These are phyloP conservation scores for Malassezia furfur DNA, from an alignment of 1,284 basidiomycete species.

Conservation along the genomic window DNA sequence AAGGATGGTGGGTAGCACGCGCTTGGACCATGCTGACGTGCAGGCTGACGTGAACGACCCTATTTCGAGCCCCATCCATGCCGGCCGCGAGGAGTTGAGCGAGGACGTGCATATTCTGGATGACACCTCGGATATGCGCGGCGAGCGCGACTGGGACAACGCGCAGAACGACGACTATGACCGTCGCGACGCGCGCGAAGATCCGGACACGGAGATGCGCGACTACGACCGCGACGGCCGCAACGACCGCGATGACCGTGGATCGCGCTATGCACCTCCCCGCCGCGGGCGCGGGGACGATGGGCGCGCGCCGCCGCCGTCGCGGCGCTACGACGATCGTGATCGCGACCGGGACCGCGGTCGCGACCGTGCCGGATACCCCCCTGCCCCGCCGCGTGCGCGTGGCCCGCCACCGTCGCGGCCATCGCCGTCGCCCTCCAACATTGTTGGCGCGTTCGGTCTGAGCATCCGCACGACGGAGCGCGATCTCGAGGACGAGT, in stretches of 20 bases:
- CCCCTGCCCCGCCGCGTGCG: not conserved
- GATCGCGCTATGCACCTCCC: not conserved
- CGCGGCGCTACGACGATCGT: not conserved
- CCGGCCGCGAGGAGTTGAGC: slow-evolving; percentile 8
- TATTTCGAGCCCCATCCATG: slow-evolving; percentile 4
- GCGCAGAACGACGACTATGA: slow-evolving; percentile 17
- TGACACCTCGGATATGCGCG: not conserved
- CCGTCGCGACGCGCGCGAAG: slow-evolving; percentile 16
- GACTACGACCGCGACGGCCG: slow-evolving; percentile 20
- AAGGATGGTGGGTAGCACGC: slow-evolving; percentile 7
- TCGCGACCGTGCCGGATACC: not conserved
- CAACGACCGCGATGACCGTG: not conserved
- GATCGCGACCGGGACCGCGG: slow-evolving; percentile 3
- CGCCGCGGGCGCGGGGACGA: not conserved
- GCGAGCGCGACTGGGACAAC: slow-evolving; percentile 15
- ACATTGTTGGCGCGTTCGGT: slow-evolving; percentile 89
- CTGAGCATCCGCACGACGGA: slow-evolving; percentile 88
- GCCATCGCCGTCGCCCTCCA: slow-evolving; percentile 60
- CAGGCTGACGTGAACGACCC: slow-evolving; percentile 9
- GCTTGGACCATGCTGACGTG: slow-evolving; percentile 3
- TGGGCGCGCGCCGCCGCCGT: not conserved
- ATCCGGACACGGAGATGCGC: slow-evolving; percentile 20
- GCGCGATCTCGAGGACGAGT: slow-evolving; percentile 86
- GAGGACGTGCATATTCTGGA: slow-evolving; percentile 5
- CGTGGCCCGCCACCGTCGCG: slow-evolving; percentile 9